These are phyloP conservation scores for Pythium plurisporium DNA, from an alignment of 352 stramenopile species.

Conservation along the genomic window DNA sequence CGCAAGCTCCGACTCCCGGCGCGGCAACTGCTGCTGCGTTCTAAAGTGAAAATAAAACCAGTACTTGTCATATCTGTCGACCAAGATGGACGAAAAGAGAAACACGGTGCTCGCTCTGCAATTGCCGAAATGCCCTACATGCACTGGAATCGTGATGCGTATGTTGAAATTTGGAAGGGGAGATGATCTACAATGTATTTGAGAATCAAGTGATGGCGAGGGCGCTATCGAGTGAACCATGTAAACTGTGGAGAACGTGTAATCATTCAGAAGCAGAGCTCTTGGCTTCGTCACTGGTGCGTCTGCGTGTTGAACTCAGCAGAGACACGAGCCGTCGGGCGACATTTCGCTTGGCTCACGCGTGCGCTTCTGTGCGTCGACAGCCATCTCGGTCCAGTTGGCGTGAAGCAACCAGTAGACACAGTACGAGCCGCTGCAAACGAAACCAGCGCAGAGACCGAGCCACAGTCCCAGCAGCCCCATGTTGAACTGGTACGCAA, in stretches of 20 bases:
- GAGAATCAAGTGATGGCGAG: too few species aligned
- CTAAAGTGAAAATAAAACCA: too few species aligned
- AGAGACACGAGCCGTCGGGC: constrained; percentile 22
- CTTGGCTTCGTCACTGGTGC: neutral
- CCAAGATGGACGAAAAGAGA: too few species aligned
- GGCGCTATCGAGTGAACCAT: too few species aligned
- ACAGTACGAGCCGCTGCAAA: constrained; percentile 56
- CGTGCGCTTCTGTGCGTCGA: constrained; percentile 54
- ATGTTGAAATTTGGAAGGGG: too few species aligned
- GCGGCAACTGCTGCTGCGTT: neutral
- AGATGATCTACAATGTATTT: too few species aligned
- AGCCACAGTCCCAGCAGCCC: constrained; percentile 79
- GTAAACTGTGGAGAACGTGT: neutral
- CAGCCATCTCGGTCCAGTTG: constrained; percentile 69
- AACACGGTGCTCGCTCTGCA: too few species aligned
- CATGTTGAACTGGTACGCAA: constrained; percentile 63
- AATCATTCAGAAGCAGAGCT: neutral
- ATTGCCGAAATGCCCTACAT: too few species aligned
- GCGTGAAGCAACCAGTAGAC: constrained; percentile 65
- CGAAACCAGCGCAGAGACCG: constrained; percentile 63
- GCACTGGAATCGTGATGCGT: too few species aligned
- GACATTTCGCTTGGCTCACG: constrained; percentile 30
- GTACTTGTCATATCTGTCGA: too few species aligned
- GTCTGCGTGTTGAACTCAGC: too few species aligned
- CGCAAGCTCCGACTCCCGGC: neutral